Evolutionary conservation across 371 early-diverging fungal species (phyloP).

Genomic region (Zychaea mexicana): DNA sequence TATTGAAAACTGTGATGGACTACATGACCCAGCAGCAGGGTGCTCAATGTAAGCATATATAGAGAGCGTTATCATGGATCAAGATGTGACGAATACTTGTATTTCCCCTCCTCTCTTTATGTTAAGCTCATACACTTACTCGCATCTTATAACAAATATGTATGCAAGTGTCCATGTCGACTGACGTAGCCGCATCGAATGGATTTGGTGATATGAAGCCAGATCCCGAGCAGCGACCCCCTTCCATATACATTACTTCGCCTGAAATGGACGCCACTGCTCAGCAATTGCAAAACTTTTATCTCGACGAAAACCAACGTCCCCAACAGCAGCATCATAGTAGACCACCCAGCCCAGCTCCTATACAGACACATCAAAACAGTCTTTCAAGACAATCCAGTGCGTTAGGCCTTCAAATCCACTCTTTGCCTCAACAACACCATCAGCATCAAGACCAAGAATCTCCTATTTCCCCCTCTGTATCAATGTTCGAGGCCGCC

Average conservation of each 20-base stretch:
- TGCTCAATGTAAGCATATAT: conserved; percentile 39
- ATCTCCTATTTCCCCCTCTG: conserved; percentile 1
- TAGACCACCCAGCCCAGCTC: conserved; percentile 3
- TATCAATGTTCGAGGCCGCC: not conserved
- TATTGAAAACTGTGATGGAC: conserved; percentile 56
- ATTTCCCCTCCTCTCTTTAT: not conserved
- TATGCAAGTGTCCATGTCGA: not conserved
- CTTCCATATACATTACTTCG: conserved; percentile 22
- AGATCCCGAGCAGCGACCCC: conserved; percentile 23
- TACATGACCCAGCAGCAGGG: conserved; percentile 43
- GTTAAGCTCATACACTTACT: not conserved
- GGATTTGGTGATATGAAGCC: conserved; percentile 15
- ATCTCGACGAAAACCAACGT: not conserved
- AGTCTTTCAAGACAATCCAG: conserved; percentile 2
- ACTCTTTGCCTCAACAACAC: conserved; percentile 7
- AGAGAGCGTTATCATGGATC: too few species aligned
- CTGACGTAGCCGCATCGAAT: not conserved
- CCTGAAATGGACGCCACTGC: conserved; percentile 13
- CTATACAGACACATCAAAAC: conserved; percentile 15
- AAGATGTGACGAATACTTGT: too few species aligned
- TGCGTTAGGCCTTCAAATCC: not conserved
- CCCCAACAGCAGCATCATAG: conserved; percentile 2
- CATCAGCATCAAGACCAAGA: conserved; percentile 17
- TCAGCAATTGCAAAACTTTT: conserved; percentile 9
- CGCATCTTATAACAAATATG: not conserved